These are phyloP conservation scores for Candida odintsovae DNA, from an alignment of 805 yeast genomes.

Conservation along the genomic window DNA sequence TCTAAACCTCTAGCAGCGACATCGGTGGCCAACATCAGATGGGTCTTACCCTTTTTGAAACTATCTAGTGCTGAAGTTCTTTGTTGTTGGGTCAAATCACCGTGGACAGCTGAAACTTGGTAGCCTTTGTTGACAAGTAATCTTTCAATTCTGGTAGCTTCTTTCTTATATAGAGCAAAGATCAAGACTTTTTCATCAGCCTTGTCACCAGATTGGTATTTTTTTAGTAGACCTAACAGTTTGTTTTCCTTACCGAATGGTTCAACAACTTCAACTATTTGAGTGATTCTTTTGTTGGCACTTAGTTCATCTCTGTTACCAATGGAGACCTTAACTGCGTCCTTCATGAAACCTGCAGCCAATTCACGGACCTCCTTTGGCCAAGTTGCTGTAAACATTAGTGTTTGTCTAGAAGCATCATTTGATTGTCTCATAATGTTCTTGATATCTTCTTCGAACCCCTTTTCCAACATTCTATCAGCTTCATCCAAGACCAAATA, in stretches of 20 bases:
- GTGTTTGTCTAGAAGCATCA: slow-evolving; percentile 63
- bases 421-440: slow-evolving; percentile 63
- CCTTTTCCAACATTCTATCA: slow-evolving; percentile 97
- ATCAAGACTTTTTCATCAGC: slow-evolving; percentile 79
- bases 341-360: slow-evolving; percentile 77
- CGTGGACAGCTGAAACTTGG: slow-evolving; percentile 89
- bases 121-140: slow-evolving; percentile 68
- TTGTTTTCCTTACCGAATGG: slow-evolving; percentile 74
- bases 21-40: slow-evolving; percentile 88
- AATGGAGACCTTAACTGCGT: slow-evolving; percentile 84
- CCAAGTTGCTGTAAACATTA: slow-evolving; percentile 99
- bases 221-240: slow-evolving; percentile 62
- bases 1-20: slow-evolving; percentile 98
- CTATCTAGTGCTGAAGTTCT: slow-evolving; percentile 81
- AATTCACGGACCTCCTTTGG: slow-evolving; percentile 96
- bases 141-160: slow-evolving; percentile 87
- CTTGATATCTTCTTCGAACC: slow-evolving; percentile 95
- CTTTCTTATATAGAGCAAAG: slow-evolving; percentile 94
- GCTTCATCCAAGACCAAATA: slow-evolving; percentile 95
- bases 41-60: slow-evolving; percentile 76
- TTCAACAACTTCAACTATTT: slow-evolving; percentile 87
- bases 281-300: slow-evolving; percentile 92
- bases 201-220: slow-evolving; percentile 65
- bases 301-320: slow-evolving; percentile 92
- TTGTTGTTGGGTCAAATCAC: slow-evolving; percentile 89